These are phyloP conservation scores for Aspergillus sp. DNA, from an alignment of 2,329 filamentous ascomycete genomes.

Conservation along the genomic window DNA sequence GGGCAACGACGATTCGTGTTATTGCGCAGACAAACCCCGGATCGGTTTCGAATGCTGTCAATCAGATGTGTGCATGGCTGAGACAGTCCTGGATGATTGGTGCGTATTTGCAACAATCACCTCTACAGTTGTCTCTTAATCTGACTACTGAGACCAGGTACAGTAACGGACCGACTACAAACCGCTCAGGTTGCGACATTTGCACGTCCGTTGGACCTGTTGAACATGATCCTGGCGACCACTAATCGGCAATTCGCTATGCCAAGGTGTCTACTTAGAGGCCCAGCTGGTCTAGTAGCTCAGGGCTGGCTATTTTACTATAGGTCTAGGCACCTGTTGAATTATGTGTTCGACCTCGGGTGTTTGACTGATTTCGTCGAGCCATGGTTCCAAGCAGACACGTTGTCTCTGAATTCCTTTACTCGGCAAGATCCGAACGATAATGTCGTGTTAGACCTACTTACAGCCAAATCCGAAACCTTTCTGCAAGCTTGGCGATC, in stretches of 20 bases:
- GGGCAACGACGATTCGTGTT: conserved; percentile 66
- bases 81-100: conserved; percentile 79
- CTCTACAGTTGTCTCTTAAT: conserved; percentile 5
- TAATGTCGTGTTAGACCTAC: conserved; percentile 44
- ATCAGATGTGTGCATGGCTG: conserved; percentile 76
- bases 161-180: conserved; percentile 62
- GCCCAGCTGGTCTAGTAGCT: conserved; percentile 28
- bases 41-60: conserved; percentile 65
- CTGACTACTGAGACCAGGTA: conserved; percentile 49
- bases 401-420: conserved; percentile 22
- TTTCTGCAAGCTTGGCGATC: conserved; percentile 46
- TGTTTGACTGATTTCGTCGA: conserved; percentile 17
- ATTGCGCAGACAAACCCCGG: conserved; percentile 68
- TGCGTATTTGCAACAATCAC: conserved; percentile 42
- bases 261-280: conserved; percentile 21
- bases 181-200: conserved; percentile 64
- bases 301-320: conserved; percentile 42
- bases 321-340: conserved; percentile 42
- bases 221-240: conserved; percentile 68
- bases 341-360: conserved; percentile 50
- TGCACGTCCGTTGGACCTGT: conserved; percentile 63
- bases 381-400: conserved; percentile 24
- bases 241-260: conserved; percentile 53
- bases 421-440: conserved; percentile 35
- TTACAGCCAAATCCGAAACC: conserved; percentile 46